Conservation (phyloP, 805 yeast genomes). For the Zygotorulaspora danielsina region DNA sequence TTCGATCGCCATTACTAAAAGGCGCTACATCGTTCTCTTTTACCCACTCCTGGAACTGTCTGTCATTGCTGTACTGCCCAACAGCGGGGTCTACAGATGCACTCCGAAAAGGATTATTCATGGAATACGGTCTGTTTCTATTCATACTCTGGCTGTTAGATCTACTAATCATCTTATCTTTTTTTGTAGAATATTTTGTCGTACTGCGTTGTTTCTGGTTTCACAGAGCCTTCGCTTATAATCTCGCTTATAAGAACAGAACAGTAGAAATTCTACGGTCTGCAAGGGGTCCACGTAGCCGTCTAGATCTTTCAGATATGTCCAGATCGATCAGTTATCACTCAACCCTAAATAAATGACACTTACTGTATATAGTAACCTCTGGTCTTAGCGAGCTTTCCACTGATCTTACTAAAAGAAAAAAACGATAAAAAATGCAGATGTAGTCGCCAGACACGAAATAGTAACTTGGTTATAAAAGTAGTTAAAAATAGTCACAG, state of each 20-base stretch:
- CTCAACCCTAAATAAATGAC: too few relatives aligned
- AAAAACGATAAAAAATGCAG: background rate
- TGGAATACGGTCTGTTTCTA: constrained; percentile 44
- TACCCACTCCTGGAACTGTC: constrained; percentile 58
- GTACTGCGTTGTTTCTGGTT: background rate
- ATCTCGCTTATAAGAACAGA: too few relatives aligned
- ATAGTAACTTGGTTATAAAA: too few relatives aligned
- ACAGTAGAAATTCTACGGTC: too few relatives aligned
- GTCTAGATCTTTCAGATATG: too few relatives aligned
- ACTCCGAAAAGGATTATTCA: constrained; percentile 67
- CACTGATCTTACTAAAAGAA: background rate
- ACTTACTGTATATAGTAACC: too few relatives aligned
- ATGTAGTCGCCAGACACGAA: background rate
- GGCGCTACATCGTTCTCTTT: constrained; percentile 17
- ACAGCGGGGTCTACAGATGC: constrained; percentile 25
- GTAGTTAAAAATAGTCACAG: too few relatives aligned
- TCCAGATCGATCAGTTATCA: too few relatives aligned
- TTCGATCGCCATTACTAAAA: constrained; percentile 22
- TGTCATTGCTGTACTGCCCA: constrained; percentile 30
- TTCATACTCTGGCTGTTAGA: constrained; percentile 23
- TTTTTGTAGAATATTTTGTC: background rate
- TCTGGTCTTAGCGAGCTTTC: background rate
- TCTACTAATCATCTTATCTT: constrained; percentile 19
- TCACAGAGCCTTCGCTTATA: background rate
- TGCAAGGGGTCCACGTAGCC: too few relatives aligned